phyloP scores from a whole-genome alignment of 75 land plant genomes.

The Pseudotsuga menziesii region DNA sequence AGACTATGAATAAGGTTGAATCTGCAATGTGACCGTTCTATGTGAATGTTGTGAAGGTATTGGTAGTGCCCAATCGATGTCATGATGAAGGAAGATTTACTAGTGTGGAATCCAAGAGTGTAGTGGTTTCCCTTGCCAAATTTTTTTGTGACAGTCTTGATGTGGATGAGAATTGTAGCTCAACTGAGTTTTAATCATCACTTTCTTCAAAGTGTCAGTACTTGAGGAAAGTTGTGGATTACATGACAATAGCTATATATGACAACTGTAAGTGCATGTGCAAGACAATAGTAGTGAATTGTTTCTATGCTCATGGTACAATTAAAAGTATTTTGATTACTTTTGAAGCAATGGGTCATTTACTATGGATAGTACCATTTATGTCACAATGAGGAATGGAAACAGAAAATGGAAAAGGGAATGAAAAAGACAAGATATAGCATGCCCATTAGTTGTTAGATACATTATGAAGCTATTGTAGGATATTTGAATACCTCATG shows the following conservation, averaged over 20 bases:
- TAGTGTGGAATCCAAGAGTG: slow-evolving; percentile 45
- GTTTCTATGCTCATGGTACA: slow-evolving; percentile 73
- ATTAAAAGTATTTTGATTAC: slow-evolving; percentile 70
- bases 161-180: slow-evolving; percentile 39
- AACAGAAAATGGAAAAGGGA: slow-evolving; percentile 32
- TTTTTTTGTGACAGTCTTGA: slow-evolving; percentile 60
- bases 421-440: slow-evolving; percentile 27
- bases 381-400: slow-evolving; percentile 42
- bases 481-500: slow-evolving; percentile 65
- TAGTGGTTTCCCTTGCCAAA: slow-evolving; percentile 60
- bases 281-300: slow-evolving; percentile 67
- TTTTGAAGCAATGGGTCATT: slow-evolving; percentile 85
- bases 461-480: slow-evolving; percentile 62
- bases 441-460: slow-evolving; percentile 64
- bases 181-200: slow-evolving; percentile 37
- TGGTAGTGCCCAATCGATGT: slow-evolving; percentile 70
- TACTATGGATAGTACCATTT: slow-evolving; percentile 64
- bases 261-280: slow-evolving; percentile 64
- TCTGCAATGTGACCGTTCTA: slow-evolving; percentile 51
- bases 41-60: slow-evolving; percentile 64
- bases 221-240: slow-evolving; percentile 91
- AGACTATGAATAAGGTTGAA: slow-evolving; percentile 57
- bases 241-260: slow-evolving; percentile 55
- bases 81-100: slow-evolving; percentile 52
- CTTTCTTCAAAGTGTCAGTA: slow-evolving; percentile 78